These are phyloP conservation scores for Hymenoscyphus occultus DNA, from an alignment of 2,329 filamentous ascomycete genomes.

Conservation along the genomic window DNA sequence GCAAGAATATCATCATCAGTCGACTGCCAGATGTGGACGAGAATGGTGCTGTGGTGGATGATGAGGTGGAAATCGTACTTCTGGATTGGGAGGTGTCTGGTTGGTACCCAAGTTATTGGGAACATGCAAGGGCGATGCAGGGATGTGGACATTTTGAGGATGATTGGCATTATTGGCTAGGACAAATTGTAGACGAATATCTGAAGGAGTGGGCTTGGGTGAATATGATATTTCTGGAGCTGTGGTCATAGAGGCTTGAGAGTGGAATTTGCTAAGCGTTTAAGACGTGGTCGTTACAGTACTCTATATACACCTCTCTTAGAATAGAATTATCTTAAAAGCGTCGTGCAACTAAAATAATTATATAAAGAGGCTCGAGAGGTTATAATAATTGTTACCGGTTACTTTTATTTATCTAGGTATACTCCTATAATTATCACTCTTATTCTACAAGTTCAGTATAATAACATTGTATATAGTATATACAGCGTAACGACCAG, in stretches of 20 bases:
- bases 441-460: no score
- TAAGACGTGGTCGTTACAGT: no score
- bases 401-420: no score
- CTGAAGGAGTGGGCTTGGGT: neutral
- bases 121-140: constrained; percentile 22
- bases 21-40: constrained; percentile 10
- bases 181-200: constrained; percentile 15
- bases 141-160: constrained; percentile 20
- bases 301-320: no score
- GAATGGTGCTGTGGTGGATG: neutral
- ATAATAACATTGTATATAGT: no score
- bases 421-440: no score
- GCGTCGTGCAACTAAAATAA: no score
- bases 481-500: no score
- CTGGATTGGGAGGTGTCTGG: constrained; percentile 25
- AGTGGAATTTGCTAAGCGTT: no score
- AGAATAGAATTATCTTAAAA: no score
- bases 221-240: neutral
- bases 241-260: neutral
- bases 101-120: constrained; percentile 25
- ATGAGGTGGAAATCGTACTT: constrained; percentile 13
- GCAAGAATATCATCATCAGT: constrained; percentile 22
- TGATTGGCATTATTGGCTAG: constrained; percentile 23
- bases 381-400: no score
- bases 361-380: no score